These are phyloP conservation scores for Globisporangium takayamanum DNA, from an alignment of 352 stramenopile genomes.

Conservation along the genomic window DNA sequence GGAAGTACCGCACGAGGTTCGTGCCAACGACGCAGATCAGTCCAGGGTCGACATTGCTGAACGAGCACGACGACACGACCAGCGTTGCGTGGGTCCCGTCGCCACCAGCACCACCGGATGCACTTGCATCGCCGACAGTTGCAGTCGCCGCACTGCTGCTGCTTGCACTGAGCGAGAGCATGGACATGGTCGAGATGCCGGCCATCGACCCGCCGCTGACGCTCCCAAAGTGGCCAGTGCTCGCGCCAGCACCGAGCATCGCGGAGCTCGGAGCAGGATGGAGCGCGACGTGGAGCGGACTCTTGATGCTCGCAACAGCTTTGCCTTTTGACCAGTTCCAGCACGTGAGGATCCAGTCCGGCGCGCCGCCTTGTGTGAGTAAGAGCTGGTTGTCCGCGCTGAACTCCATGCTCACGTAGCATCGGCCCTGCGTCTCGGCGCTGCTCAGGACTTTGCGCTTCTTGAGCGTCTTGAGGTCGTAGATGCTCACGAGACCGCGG, in stretches of 20 bases:
- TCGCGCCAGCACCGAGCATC: slow-evolving; percentile 23
- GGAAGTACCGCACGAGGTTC: slow-evolving; percentile 86
- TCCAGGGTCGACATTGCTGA: slow-evolving; percentile 85
- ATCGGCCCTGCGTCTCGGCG: slow-evolving; percentile 54
- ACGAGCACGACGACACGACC: slow-evolving; percentile 73
- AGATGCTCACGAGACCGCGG: slow-evolving; percentile 70
- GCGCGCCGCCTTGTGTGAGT: slow-evolving; percentile 79
- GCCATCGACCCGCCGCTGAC: slow-evolving; percentile 18
- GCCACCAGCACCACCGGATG: neutral
- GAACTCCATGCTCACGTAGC: slow-evolving; percentile 84
- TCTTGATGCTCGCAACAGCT: slow-evolving; percentile 68
- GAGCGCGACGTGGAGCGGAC: slow-evolving; percentile 46
- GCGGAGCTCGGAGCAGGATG: slow-evolving; percentile 37
- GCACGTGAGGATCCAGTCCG: slow-evolving; percentile 85
- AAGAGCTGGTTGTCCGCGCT: slow-evolving; percentile 88
- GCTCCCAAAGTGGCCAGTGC: slow-evolving; percentile 21
- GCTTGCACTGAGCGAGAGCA: slow-evolving; percentile 12
- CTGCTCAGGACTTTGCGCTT: slow-evolving; percentile 86
- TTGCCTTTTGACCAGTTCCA: slow-evolving; percentile 94
- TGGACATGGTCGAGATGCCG: slow-evolving; percentile 16
- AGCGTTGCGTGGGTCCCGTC: neutral
- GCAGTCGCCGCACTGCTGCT: neutral
- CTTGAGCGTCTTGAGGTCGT: slow-evolving; percentile 87
- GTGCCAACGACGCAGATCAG: slow-evolving; percentile 82
- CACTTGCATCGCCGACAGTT: neutral